Base-by-base conservation (phyloP, 108 stramenopile genomes). In the Nannochloropsis salina region DNA sequence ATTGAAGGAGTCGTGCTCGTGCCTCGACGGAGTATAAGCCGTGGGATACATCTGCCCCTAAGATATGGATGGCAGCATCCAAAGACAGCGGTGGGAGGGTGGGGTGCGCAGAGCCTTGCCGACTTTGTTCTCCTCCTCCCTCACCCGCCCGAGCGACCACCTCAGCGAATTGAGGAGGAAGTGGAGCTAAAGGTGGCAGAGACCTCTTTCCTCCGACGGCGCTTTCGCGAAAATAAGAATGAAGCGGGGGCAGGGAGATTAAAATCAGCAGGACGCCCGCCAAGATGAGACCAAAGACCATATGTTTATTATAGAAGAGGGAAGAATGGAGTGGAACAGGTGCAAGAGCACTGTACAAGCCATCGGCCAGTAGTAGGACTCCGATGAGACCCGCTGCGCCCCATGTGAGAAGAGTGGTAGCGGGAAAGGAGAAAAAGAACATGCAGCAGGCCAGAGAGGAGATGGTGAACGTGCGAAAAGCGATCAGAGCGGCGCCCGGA, bases 11-110 rank as follows among this genome's bases (percentile, higher is more conserved):
- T 15, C 61, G 61, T 74, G 15, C 61, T n/a, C 61, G 15, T 74
- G 61, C 61, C 8, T n/a, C 61, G 61, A 8, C n/a, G 3, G 61
- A 74, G 61, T 74, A 74, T 8, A 74, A 6, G 20, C 61, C 61
- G 8, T 74, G 61, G 5, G 6, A 15, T 2, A 74, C 61, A 74
- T 74, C 61, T 74, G n/a, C 61, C n/a, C n/a, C 20, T n/a, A 74
- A 74, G 61, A n/a, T n/a, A 74, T 74, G 20, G 61, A 74, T 74
- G n/a, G 61, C 61, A n/a, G 15, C 61, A n/a, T 74, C 61, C 61
- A 74, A 74, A 74, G 61, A 74, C 61, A 74, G 61, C 15, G 61
- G 61, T n/a, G 61, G 61, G 61, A 74, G 61, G 6, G 61, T n/a
- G 15, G 20, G 20, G 61, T 74, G 61, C 31, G 31, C 31, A 6